A percentile compares a stretch with the other conserved stretches of the same genome.
phyloP scores from a whole-genome alignment of 2,329 filamentous ascomycete genomes.

The Claviceps monticola region DNA sequence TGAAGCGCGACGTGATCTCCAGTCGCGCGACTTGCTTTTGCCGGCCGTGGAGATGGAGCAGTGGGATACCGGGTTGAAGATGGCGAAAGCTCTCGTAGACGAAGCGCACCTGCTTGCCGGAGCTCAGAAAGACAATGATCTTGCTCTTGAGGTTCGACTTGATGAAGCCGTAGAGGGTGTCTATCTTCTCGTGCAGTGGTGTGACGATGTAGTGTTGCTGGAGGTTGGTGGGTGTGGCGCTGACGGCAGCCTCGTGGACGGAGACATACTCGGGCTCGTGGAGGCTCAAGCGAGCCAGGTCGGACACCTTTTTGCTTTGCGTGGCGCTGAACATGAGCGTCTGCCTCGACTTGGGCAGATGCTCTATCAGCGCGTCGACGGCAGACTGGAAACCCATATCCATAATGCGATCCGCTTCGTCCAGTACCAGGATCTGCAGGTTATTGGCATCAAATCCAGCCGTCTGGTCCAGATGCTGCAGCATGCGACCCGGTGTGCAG shows the following conservation, averaged over 20 bases:
- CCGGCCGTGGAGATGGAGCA: conserved; percentile 84
- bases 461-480: conserved; percentile 93
- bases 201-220: conserved; percentile 88
- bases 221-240: conserved; percentile 69
- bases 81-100: conserved; percentile 88
- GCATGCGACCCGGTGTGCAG: conserved; percentile 84
- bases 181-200: conserved; percentile 74
- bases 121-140: conserved; percentile 89
- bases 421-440: conserved; percentile 80
- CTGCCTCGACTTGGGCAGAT: conserved; percentile 73
- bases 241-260: conserved; percentile 69
- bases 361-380: conserved; percentile 85
- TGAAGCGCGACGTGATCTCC: conserved; percentile 77
- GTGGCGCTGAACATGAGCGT: conserved; percentile 94
- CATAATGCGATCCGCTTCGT: conserved; percentile 93
- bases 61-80: conserved; percentile 82
- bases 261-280: conserved; percentile 89
- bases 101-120: conserved; percentile 91
- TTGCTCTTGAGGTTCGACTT: conserved; percentile 84
- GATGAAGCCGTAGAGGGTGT: conserved; percentile 87
- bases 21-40: conserved; percentile 84
- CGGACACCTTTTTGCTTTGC: conserved; percentile 86
- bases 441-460: conserved; percentile 81
- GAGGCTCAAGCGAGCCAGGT: conserved; percentile 76
- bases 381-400: conserved; percentile 92